Conservation (phyloP, 768 basidiomycete genomes). For the Hebeloma cylindrosporum region DNA sequence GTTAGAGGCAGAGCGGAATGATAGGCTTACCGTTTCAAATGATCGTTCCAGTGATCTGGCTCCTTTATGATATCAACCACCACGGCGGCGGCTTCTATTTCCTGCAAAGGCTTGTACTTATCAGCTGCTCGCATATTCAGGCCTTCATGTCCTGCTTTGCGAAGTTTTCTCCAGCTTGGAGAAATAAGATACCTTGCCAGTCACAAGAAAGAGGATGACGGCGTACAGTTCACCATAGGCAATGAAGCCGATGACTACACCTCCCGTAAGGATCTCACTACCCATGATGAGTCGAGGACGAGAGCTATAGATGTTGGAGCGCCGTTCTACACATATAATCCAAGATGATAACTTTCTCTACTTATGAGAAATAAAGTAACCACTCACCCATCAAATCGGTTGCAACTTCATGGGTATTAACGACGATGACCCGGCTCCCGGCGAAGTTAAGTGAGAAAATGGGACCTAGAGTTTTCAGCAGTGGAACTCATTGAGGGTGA, state of each 20-base stretch:
- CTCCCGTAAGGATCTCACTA: constrained; percentile 5
- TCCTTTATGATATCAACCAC: not conserved
- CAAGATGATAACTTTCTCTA: too few species aligned
- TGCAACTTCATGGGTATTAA: constrained; percentile 3
- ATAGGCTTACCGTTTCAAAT: not conserved
- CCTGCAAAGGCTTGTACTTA: not conserved
- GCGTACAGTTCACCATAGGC: not conserved
- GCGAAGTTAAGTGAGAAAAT: constrained; percentile 55
- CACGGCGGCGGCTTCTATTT: not conserved
- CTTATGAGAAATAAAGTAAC: too few species aligned
- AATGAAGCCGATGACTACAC: not conserved
- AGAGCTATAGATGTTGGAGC: constrained; percentile 4
- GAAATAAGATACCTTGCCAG: too few species aligned
- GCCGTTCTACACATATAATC: not conserved
- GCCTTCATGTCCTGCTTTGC: constrained; percentile 1
- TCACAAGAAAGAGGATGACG: not conserved
- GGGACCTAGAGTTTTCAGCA: constrained; percentile 59
- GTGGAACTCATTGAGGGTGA: constrained; percentile 57
- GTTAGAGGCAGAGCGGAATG: not conserved
- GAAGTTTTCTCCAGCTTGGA: constrained; percentile 1
- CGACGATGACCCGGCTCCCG: constrained; percentile 22
- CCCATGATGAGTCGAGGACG: constrained; percentile 5
- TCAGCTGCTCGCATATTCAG: not conserved
- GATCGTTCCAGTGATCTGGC: not conserved
- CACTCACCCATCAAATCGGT: constrained; percentile 1